Evolutionary conservation across 768 basidiomycete genomes (phyloP).

Genomic region (Suillus americanus): DNA sequence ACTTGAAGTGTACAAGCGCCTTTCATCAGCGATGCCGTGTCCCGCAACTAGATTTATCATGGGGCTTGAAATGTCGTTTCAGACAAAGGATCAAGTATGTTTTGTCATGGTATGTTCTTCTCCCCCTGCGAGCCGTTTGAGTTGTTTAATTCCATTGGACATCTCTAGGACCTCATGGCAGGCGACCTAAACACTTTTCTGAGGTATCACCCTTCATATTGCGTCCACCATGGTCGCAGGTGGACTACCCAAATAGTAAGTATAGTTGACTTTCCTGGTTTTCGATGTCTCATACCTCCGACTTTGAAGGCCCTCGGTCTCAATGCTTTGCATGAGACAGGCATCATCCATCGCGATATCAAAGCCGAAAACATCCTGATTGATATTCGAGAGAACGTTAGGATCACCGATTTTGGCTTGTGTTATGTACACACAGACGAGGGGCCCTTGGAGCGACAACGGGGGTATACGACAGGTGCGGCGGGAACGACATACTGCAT

Average conservation of each 20-base stretch:
- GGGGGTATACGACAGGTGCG: not conserved
- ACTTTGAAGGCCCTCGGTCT: conserved; percentile 36
- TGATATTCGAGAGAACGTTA: not conserved
- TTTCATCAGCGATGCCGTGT: conserved; percentile 24
- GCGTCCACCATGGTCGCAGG: not conserved
- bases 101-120: conserved; percentile 39
- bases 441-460: not conserved
- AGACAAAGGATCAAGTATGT: conserved; percentile 28
- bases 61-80: conserved; percentile 36
- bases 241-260: conserved; percentile 43
- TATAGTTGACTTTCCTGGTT: not conserved
- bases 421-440: not conserved
- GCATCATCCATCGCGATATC: conserved; percentile 67
- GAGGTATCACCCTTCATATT: conserved; percentile 14
- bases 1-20: conserved; percentile 33
- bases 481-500: not conserved
- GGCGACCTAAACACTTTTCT: conserved; percentile 36
- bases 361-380: conserved; percentile 31
- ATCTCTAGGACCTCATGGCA: conserved; percentile 39
- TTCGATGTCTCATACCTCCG: conserved; percentile 1
- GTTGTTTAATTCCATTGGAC: not conserved
- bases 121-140: not conserved
- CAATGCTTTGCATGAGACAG: conserved; percentile 50
- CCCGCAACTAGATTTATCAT: conserved; percentile 38
- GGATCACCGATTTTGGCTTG: not conserved